Percentiles rank a stretch among this genome's conserved stretches.
These are phyloP conservation scores for Hirsutella thompsonii DNA, from an alignment of 2,329 filamentous ascomycete genomes.

Conservation along the genomic window DNA sequence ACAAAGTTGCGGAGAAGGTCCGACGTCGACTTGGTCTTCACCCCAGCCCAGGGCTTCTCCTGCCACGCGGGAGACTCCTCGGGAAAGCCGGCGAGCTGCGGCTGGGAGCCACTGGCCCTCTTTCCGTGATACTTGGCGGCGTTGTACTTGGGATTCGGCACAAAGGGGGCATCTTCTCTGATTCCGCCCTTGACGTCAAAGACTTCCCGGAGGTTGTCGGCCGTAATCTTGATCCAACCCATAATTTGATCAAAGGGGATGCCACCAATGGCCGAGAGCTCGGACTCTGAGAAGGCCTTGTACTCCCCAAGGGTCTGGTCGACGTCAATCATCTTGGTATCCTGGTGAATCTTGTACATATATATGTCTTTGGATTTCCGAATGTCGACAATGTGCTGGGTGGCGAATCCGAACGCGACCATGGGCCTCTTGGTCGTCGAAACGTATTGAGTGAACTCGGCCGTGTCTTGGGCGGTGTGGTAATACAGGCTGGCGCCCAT, in stretches of 20 bases:
- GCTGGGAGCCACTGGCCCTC: neutral
- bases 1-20: neutral
- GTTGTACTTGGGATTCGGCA: neutral
- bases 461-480: neutral
- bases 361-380: neutral
- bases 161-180: neutral
- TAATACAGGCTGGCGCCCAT: neutral
- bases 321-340: neutral
- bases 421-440: neutral
- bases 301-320: neutral
- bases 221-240: neutral
- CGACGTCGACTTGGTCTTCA: neutral
- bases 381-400: neutral
- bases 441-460: neutral
- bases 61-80: neutral
- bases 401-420: neutral
- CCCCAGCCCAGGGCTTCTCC: neutral
- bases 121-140: neutral
- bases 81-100: neutral
- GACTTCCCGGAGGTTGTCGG: neutral
- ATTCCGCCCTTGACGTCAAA: neutral
- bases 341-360: neutral
- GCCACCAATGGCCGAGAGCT: neutral
- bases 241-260: neutral
- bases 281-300: neutral